Evolutionary conservation across 1,284 basidiomycete genomes (phyloP).

Genomic region (Pyrrhoderma noxium): DNA sequence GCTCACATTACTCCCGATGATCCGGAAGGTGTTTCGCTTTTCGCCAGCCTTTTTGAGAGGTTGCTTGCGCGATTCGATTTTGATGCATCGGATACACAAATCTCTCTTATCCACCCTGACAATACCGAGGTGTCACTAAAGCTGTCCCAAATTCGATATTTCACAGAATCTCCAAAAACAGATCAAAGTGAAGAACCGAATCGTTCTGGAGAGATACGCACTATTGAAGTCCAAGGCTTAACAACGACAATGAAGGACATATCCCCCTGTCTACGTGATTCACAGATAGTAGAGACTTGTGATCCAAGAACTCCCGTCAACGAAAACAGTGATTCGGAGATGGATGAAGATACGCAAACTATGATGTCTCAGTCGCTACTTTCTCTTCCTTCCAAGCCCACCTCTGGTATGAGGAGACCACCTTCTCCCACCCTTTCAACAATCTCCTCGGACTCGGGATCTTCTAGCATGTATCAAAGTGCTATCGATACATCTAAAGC

Average conservation of each 20-base stretch:
- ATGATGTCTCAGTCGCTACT: constrained; percentile 72
- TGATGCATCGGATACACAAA: constrained; percentile 57
- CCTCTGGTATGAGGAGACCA: constrained; percentile 28
- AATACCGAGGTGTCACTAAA: constrained; percentile 54
- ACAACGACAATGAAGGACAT: constrained; percentile 35
- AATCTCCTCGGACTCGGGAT: constrained; percentile 31
- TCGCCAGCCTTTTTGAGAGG: constrained; percentile 79
- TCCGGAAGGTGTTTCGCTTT: constrained; percentile 61
- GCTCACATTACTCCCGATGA: constrained; percentile 22
- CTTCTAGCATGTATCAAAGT: constrained; percentile 67
- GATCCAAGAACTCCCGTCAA: neutral
- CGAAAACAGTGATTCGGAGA: constrained; percentile 25
- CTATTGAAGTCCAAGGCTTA: constrained; percentile 45
- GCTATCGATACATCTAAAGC: constrained; percentile 42
- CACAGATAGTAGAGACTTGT: neutral
- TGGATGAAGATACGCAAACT: constrained; percentile 59
- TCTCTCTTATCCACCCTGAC: constrained; percentile 59
- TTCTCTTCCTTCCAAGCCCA: constrained; percentile 35
- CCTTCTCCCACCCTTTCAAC: constrained; percentile 37
- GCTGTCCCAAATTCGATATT: constrained; percentile 53
- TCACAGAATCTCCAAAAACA: constrained; percentile 31
- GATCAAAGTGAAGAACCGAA: constrained; percentile 12
- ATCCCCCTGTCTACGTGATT: constrained; percentile 18
- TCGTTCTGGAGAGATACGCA: constrained; percentile 34
- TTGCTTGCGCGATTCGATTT: constrained; percentile 79